A percentile compares a stretch with the other conserved stretches of the same genome.
phyloP scores from a whole-genome alignment of 352 stramenopile species.

The Phytopythium boreale region DNA sequence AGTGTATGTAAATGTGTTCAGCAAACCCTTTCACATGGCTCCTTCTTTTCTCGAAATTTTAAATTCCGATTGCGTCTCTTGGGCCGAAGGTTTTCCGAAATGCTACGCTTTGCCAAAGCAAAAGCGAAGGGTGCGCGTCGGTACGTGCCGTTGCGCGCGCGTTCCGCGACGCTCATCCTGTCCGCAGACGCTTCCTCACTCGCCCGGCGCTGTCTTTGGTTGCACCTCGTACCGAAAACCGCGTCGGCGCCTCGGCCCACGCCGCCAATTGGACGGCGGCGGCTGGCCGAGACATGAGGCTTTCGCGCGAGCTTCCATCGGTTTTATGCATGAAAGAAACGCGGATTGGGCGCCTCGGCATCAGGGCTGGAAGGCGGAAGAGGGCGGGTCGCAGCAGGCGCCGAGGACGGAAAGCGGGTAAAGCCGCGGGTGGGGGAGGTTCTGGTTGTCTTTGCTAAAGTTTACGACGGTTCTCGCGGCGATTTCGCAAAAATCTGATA shows the following conservation, averaged over 20 bases:
- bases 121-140: not conserved
- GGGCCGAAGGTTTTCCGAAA: not conserved
- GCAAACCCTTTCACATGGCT: constrained; percentile 3
- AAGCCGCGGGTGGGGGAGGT: not conserved
- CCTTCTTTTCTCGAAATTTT: not conserved
- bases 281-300: not conserved
- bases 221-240: not conserved
- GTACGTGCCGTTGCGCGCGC: constrained; percentile 6
- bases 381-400: not conserved
- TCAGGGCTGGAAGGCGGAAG: not conserved
- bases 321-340: too few species aligned
- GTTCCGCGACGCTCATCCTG: constrained; percentile 6
- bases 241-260: not conserved
- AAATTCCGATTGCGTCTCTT: not conserved
- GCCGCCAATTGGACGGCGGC: not conserved
- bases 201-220: not conserved
- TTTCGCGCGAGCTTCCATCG: too few species aligned
- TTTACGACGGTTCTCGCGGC: not conserved
- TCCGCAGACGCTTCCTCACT: not conserved
- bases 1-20: constrained; percentile 6
- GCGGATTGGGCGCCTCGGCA: not conserved
- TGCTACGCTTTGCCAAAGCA: not conserved
- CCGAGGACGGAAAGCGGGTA: not conserved
- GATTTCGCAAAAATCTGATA: not conserved
- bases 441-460: not conserved